Evolutionary conservation across 2,329 filamentous ascomycete species (phyloP), one percentile per base, ranked within the genome.

Genomic region (Rhynchosporium secalis): DNA sequence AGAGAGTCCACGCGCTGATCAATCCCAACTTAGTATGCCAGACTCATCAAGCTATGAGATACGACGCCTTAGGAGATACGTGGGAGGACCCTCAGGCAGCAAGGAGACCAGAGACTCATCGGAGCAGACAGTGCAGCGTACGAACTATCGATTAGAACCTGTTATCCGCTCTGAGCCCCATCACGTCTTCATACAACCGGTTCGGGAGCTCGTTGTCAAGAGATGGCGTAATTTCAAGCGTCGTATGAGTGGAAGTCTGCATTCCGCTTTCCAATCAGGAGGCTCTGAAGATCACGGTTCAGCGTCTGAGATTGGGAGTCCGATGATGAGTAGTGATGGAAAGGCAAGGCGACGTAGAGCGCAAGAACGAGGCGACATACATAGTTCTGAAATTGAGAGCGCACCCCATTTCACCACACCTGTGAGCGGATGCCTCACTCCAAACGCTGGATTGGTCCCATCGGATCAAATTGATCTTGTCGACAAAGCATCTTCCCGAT

Each of bases 101-200:
- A 29, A 51, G 29, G 31, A 20, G 6, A 4, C 15, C 33, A 31
- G 12, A 49, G 29, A 20, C 20, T 20, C 12, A 7, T n/a, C 33
- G 31, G 9, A 29, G 5, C 40, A 29, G 62, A 55, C 20, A 20
- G 1, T 20, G 20, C 20, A 20, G 20, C 20, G 20, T n/a, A 45
- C 64, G 10, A 69, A 68, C 10, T 68, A 70, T 51, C 63, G 62
- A 6, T 45, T 72, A 13, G 66, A 71, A 10, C 62, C 70, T 28
- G 61, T 68, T 8, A 63, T 73, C 31, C 65, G 66, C 6, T 72
- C 70, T 1, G 71, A 73, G 29, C 68, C 68, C 12, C 71, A 72
- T 58, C 69, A 67, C 20, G 66, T 72, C 3, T 73, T 70, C 40
- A 63, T 74, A 3, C 71, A 74, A 43, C 71, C 71, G 3, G 71